Evolutionary conservation across 345 rosid species (phyloP), one percentile per base, ranked within the genome.

Genomic region (Eucalyptus fibrosa): DNA sequence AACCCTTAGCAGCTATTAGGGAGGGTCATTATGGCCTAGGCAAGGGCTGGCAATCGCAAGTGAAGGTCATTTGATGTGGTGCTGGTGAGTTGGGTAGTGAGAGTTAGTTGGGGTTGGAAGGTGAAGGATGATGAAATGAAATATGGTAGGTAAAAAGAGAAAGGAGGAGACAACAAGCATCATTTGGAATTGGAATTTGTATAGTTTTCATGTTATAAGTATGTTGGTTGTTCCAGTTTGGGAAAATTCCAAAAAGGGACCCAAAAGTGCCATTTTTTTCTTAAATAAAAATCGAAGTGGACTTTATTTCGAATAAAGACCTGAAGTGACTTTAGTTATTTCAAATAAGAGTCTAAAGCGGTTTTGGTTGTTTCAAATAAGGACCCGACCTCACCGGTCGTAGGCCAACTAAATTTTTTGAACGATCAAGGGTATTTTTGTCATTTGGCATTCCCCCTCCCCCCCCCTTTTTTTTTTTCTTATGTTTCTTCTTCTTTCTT

Each of bases 351-450:
- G 18, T 15, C 3, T 50, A 15, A 51, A 51, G 55, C 1, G 8
- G 1, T 18, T 17, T 17, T 51, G 8, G 1, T 18, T 17, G 8
- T 51, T 51, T 51, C 55, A 51, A 51, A 51, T 51, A 51, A 51
- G 8, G 1, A 17, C 55, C 0, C 1, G 2, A 51, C 8, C 55
- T 17, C 55, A 16, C 2, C 2, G 21, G 4, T 50, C 0, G 8
- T 50, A 6, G 8, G 55, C 8, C 3, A 0, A 1, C 55, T 50
- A 17, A 50, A 50, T 50, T 51, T 51, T 51, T 1, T 7, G 0
- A 51, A 0, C 0, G 8, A 0, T 51, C 2, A 51, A 17, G 3
- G 19, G 21, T 7, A 51, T 51, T 51, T 51, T 50, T 0, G 4
- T 17, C 55, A 50, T 50, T 50, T 17, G 21, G 21, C 55, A 50